Conservation (phyloP, 805 yeast species). For the Komagataella mondaviorum region DNA sequence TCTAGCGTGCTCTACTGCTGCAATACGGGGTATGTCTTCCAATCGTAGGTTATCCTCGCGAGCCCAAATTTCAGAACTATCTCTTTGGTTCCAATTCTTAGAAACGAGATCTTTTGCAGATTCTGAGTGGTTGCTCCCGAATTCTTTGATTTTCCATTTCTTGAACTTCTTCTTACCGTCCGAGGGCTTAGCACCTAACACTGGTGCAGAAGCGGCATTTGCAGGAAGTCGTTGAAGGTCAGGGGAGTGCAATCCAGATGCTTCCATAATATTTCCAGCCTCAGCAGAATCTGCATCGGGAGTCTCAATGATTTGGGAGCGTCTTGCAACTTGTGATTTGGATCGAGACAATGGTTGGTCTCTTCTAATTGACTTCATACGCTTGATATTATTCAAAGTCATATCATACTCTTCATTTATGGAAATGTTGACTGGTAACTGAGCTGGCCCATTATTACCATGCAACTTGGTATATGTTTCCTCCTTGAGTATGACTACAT, state of each 20-base stretch:
- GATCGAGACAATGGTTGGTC: constrained; percentile 38
- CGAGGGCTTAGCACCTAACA: constrained; percentile 10
- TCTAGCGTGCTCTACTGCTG: constrained; percentile 92
- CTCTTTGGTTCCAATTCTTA: constrained; percentile 22
- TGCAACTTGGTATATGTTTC: constrained; percentile 4
- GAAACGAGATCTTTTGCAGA: constrained; percentile 1
- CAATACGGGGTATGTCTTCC: constrained; percentile 94
- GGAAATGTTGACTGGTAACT: not conserved
- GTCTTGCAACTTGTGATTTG: constrained; percentile 47
- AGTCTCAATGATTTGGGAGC: constrained; percentile 52
- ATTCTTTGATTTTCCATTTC: constrained; percentile 12
- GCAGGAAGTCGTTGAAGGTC: not conserved
- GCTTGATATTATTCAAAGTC: constrained; percentile 64
- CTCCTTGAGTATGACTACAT: constrained; percentile 35
- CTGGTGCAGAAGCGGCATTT: constrained; percentile 8
- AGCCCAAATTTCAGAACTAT: constrained; percentile 55
- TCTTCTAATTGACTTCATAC: constrained; percentile 63
- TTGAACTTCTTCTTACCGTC: constrained; percentile 16
- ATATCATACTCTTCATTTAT: constrained; percentile 28
- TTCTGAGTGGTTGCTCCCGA: constrained; percentile 2
- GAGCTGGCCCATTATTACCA: not conserved
- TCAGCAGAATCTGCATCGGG: constrained; percentile 32
- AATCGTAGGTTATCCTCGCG: constrained; percentile 79
- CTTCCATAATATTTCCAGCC: constrained; percentile 5
- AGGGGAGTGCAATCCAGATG: not conserved